Evolutionary conservation across 306 rosid species (phyloP), one percentile per base, ranked within the genome.

Genomic region (Vicia faba): DNA sequence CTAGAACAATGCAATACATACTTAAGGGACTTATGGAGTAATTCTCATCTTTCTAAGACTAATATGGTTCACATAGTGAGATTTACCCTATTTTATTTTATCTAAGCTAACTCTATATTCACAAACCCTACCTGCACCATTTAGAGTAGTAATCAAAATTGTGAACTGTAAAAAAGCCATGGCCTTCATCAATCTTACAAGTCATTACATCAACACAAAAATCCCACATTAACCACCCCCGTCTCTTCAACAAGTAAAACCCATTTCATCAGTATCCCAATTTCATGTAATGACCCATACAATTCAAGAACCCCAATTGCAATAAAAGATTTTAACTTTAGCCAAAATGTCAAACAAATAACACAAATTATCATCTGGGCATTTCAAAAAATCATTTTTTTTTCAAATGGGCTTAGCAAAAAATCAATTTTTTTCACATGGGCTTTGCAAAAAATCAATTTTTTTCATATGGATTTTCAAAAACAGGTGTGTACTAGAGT

Each of bases 241-340:
- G n/a, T 15, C 0, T 45, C 41, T 45, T 64, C 43, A 64, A 64
- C 29, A 31, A 65, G 29, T 45, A 31, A 36, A 66, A 9, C 59
- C 33, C 14, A 48, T 2, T 33, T 66, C 11, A 11, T 15, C 18
- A 3, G 33, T 11, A 11, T 31, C 4, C 61, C 20, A 53, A 53
- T 38, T 63, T 8, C 23, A 40, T 41, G 11, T 43, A 43, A 43
- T 8, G 15, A 53, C 38, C 77, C 14, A 12, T 20, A 72, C 39
- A 62, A 54, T 18, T 62, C 8, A 62, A 33, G 1, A 77, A 46
- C 72, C 51, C 57, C 50, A 60, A 31, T 65, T 50, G 12, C 51
- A 51, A 5, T 28, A 66, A 58, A 56, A 36, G 9, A 6, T 8
- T 28, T 8, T 3, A 23, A 39, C 4, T 57, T 39, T 11, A 64